Percentiles rank a stretch among this genome's conserved stretches.
These are phyloP conservation scores for Blastocystis sp. DNA, from an alignment of 352 stramenopile genomes.

Conservation along the genomic window DNA sequence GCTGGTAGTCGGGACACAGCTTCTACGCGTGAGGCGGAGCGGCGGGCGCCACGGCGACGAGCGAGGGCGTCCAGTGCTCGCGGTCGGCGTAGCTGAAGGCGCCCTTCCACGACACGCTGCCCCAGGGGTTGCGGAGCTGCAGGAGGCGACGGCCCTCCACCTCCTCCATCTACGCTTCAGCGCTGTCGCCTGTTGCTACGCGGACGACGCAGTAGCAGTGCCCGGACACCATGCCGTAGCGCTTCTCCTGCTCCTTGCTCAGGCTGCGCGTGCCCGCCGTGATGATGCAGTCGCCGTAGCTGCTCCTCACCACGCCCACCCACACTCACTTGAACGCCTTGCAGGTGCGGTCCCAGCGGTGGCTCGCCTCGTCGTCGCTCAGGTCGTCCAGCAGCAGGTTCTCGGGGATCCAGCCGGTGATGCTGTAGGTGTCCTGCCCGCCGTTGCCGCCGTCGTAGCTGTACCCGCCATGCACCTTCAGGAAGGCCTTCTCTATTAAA, in stretches of 20 bases:
- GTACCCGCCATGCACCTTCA: constrained; percentile 95
- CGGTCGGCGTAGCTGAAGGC: constrained; percentile 78
- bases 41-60: constrained; percentile 75
- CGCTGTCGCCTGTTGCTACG: constrained; percentile 75
- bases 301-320: background rate
- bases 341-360: constrained; percentile 85
- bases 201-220: constrained; percentile 93
- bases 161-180: constrained; percentile 74
- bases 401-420: constrained; percentile 96
- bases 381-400: constrained; percentile 77
- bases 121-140: constrained; percentile 92
- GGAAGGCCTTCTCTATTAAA: constrained; percentile 95
- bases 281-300: constrained; percentile 88
- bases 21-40: constrained; percentile 71
- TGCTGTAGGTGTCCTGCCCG: constrained; percentile 92
- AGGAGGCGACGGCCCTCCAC: constrained; percentile 75
- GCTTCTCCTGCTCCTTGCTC: constrained; percentile 76
- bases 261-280: constrained; percentile 88
- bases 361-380: constrained; percentile 74
- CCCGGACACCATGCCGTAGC: constrained; percentile 86
- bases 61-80: constrained; percentile 73
- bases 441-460: constrained; percentile 93
- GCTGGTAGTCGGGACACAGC: constrained; percentile 59
- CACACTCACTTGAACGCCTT: constrained; percentile 83
- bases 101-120: constrained; percentile 76